These are phyloP conservation scores for Cladophialophora yegresii DNA, from an alignment of 2,329 filamentous ascomycete genomes.

Conservation along the genomic window DNA sequence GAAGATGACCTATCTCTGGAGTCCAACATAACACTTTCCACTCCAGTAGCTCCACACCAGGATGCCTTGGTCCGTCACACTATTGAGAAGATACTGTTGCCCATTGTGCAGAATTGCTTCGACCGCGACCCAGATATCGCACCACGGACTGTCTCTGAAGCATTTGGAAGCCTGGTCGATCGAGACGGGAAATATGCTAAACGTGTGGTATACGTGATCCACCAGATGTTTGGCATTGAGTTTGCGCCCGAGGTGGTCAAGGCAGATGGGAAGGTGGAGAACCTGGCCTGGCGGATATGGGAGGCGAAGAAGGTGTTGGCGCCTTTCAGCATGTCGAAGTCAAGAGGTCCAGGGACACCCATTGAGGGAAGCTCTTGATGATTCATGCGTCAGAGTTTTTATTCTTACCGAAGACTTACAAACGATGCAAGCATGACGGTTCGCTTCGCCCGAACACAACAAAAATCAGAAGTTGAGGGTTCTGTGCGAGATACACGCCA, in stretches of 20 bases:
- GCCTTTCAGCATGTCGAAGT: slow-evolving; percentile 70
- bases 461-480: not conserved
- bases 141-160: slow-evolving; percentile 73
- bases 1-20: slow-evolving; percentile 63
- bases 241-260: slow-evolving; percentile 90
- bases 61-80: slow-evolving; percentile 65
- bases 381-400: not conserved
- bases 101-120: slow-evolving; percentile 86
- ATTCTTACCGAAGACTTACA: no score
- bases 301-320: slow-evolving; percentile 92
- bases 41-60: slow-evolving; percentile 44
- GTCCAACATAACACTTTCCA: slow-evolving; percentile 26
- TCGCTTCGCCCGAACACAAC: not conserved
- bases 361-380: slow-evolving; percentile 19
- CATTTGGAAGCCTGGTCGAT: slow-evolving; percentile 82
- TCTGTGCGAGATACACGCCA: not conserved
- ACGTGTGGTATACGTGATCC: slow-evolving; percentile 88
- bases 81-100: slow-evolving; percentile 75
- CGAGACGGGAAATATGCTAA: slow-evolving; percentile 85
- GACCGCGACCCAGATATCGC: slow-evolving; percentile 90
- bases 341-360: slow-evolving; percentile 64
- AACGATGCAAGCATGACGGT: not conserved
- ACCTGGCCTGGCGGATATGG: slow-evolving; percentile 90
- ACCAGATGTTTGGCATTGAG: slow-evolving; percentile 95
- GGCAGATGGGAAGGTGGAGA: slow-evolving; percentile 85